Conservation (phyloP, 345 rosid species). For the Streptanthus diversifolius region DNA sequence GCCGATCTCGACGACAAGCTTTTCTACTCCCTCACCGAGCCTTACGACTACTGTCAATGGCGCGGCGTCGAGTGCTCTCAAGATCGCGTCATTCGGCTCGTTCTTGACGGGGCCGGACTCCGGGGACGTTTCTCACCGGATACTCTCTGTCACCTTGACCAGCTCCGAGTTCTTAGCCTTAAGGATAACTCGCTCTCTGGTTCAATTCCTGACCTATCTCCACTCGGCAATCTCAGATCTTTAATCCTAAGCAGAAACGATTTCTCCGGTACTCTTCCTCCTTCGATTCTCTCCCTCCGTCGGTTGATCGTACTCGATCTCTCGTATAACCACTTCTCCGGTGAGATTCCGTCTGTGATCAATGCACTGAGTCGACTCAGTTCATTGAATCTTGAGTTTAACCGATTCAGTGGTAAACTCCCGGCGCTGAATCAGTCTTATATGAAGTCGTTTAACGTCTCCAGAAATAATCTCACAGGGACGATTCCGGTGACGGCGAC, state of each 20-base stretch:
- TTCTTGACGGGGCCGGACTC: conserved; percentile 46
- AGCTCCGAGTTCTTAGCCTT: conserved; percentile 78
- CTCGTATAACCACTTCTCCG: conserved; percentile 52
- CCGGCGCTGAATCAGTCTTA: conserved; percentile 68
- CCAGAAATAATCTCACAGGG: conserved; percentile 73
- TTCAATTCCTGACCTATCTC: conserved; percentile 72
- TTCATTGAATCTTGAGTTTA: conserved; percentile 58
- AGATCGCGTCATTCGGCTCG: conserved; percentile 71
- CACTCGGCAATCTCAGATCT: conserved; percentile 57
- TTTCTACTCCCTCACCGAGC: conserved; percentile 65
- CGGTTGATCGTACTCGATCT: conserved; percentile 60
- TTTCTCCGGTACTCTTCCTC: conserved; percentile 62
- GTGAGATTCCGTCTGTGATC: conserved; percentile 53
- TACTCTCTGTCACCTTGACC: conserved; percentile 73
- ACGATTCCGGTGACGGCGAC: conserved; percentile 61
- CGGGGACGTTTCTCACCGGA: conserved; percentile 57
- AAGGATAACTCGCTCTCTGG: conserved; percentile 79
- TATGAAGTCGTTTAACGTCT: conserved; percentile 56
- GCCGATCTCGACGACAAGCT: conserved; percentile 81
- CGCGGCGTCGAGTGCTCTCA: conserved; percentile 75
- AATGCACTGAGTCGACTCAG: conserved; percentile 48
- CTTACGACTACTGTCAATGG: conserved; percentile 93
- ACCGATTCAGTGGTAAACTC: conserved; percentile 52
- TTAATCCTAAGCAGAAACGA: conserved; percentile 46
- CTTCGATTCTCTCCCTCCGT: conserved; percentile 49